These are phyloP conservation scores for Xylaria sp. DNA, from an alignment of 2,329 filamentous ascomycete genomes.

Conservation along the genomic window DNA sequence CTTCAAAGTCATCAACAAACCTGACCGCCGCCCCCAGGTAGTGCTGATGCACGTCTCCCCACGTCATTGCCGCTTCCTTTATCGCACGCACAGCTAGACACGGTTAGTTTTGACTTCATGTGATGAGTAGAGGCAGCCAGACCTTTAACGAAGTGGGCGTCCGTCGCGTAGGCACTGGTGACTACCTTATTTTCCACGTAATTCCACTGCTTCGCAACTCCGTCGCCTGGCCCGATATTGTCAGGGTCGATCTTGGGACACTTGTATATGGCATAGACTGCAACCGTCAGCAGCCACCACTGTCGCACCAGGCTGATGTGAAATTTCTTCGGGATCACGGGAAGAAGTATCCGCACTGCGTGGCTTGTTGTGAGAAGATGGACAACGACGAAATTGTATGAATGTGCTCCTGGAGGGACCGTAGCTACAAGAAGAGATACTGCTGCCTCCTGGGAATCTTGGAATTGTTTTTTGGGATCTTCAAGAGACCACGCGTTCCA, in stretches of 20 bases:
- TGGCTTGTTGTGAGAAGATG: constrained; percentile 88
- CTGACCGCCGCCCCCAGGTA: constrained; percentile 76
- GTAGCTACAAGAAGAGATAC: constrained; percentile 71
- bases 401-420: constrained; percentile 64
- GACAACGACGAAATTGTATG: constrained; percentile 85
- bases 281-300: constrained; percentile 88
- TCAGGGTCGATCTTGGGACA: constrained; percentile 78
- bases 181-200: constrained; percentile 79
- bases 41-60: constrained; percentile 73
- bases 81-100: constrained; percentile 73
- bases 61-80: constrained; percentile 77
- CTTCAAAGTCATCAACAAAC: constrained; percentile 78
- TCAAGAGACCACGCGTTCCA: constrained; percentile 87
- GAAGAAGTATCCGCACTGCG: constrained; percentile 85
- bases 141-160: constrained; percentile 90
- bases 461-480: constrained; percentile 78
- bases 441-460: constrained; percentile 72
- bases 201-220: constrained; percentile 77
- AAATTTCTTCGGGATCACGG: constrained; percentile 76
- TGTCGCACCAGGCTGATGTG: constrained; percentile 80
- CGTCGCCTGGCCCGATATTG: constrained; percentile 67
- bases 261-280: constrained; percentile 79
- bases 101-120: constrained; percentile 30
- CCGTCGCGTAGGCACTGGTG: constrained; percentile 71
- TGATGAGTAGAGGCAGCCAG: constrained; percentile 42